Evolutionary conservation across 2,329 filamentous ascomycete genomes (phyloP).

Genomic region (Fonsecaea multimorphosa): DNA sequence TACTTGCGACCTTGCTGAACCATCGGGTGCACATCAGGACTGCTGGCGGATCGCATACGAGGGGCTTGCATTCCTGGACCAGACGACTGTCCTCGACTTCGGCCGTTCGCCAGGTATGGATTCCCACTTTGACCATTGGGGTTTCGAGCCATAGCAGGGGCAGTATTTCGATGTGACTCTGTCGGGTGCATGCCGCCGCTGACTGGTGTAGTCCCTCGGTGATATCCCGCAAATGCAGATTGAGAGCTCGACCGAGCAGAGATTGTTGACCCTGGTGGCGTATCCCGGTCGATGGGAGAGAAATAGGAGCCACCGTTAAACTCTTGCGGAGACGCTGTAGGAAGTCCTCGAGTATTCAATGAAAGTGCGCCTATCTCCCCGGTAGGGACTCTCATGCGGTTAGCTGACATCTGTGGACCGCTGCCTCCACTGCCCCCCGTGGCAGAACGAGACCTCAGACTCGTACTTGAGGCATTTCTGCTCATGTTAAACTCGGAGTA

Average conservation of each 20-base stretch:
- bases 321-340: constrained; percentile 64
- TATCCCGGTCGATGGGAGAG: constrained; percentile 75
- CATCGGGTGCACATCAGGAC: constrained; percentile 84
- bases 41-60: constrained; percentile 89
- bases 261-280: constrained; percentile 49
- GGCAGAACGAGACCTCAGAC: constrained; percentile 75
- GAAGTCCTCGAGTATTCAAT: constrained; percentile 36
- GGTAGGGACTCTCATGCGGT: constrained; percentile 33
- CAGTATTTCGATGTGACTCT: constrained; percentile 80
- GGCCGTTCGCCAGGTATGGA: constrained; percentile 66
- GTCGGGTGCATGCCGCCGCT: constrained; percentile 67
- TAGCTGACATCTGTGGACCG: constrained; percentile 33
- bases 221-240: constrained; percentile 76
- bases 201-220: constrained; percentile 71
- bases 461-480: constrained; percentile 75
- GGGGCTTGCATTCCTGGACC: constrained; percentile 42
- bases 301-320: constrained; percentile 85
- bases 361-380: constrained; percentile 32
- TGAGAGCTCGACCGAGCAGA: constrained; percentile 62
- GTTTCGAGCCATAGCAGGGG: constrained; percentile 82
- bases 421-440: constrained; percentile 65
- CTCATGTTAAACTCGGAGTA: constrained; percentile 61
- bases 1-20: constrained; percentile 57
- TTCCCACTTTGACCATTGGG: constrained; percentile 67
- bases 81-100: constrained; percentile 26